phyloP scores from a whole-genome alignment of 2,329 filamentous ascomycete genomes.

The Aspergillus sp. region DNA sequence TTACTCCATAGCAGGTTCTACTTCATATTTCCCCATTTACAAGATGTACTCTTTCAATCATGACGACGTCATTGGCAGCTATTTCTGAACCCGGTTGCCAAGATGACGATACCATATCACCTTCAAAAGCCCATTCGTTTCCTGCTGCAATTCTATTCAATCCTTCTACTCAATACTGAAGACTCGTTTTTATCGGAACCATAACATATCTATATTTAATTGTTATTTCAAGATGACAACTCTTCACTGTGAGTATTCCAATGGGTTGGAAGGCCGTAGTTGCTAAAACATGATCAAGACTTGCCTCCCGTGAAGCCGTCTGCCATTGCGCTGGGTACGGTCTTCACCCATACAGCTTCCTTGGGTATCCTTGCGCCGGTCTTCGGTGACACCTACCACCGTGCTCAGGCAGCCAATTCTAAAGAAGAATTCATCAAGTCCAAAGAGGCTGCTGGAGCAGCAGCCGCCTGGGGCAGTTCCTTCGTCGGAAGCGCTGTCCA shows the following conservation, averaged over 20 bases:
- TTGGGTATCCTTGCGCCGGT: slow-evolving; percentile 80
- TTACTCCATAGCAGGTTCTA: neutral
- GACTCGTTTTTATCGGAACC: too few species aligned
- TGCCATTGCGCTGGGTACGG: slow-evolving; percentile 88
- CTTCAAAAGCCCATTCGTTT: neutral
- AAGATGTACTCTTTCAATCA: slow-evolving; percentile 11
- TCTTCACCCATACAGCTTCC: slow-evolving; percentile 91
- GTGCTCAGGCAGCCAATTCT: slow-evolving; percentile 81
- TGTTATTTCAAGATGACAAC: slow-evolving; percentile 45
- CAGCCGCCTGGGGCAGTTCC: slow-evolving; percentile 82
- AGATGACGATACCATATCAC: slow-evolving; percentile 6
- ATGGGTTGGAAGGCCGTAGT: neutral
- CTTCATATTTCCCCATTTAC: neutral
- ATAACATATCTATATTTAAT: too few species aligned
- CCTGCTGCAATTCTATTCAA: neutral
- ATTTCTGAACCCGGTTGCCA: neutral
- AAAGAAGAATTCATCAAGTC: slow-evolving; percentile 95
- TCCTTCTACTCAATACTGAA: slow-evolving; percentile 1
- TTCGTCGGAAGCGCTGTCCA: slow-evolving; percentile 83
- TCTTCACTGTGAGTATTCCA: slow-evolving; percentile 49
- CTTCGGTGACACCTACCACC: slow-evolving; percentile 91
- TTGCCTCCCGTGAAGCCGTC: slow-evolving; percentile 90
- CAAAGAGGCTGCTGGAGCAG: slow-evolving; percentile 83
- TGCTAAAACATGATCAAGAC: slow-evolving; percentile 39
- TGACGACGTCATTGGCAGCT: slow-evolving; percentile 24